Percentiles rank a stretch among this genome's conserved stretches.
phyloP scores from a whole-genome alignment of 2,329 filamentous ascomycete genomes.

The Hypoxylon sp. region DNA sequence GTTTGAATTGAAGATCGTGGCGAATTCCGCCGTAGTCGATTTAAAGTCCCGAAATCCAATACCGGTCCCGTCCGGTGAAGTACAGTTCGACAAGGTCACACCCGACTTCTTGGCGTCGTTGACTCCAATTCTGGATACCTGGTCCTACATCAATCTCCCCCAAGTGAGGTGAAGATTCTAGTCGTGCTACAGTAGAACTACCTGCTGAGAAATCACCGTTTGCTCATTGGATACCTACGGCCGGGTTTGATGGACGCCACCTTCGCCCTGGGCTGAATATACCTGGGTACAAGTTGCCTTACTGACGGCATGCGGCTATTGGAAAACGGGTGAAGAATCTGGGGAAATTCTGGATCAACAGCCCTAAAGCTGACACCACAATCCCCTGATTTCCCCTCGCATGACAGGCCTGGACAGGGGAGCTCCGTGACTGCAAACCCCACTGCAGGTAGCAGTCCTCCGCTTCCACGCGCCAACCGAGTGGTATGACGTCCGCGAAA shows the following conservation, averaged over 20 bases:
- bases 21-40: neutral
- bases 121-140: neutral
- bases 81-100: neutral
- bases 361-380: conserved; percentile 36
- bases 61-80: neutral
- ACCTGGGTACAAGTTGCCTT: conserved; percentile 15
- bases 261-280: conserved; percentile 3
- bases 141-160: neutral
- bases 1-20: neutral
- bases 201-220: conserved; percentile 25
- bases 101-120: conserved; percentile 7
- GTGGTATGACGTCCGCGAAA: conserved; percentile 43
- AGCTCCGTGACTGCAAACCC: conserved; percentile 35
- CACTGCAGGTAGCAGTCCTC: conserved; percentile 25
- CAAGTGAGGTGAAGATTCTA: conserved; percentile 6
- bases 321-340: conserved; percentile 31
- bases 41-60: conserved; percentile 6
- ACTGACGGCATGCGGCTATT: conserved; percentile 38
- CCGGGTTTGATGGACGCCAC: conserved; percentile 23
- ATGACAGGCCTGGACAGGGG: conserved; percentile 28
- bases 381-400: conserved; percentile 42
- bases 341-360: conserved; percentile 33
- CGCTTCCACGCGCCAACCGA: conserved; percentile 26
- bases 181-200: neutral
- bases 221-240: conserved; percentile 35